These are phyloP conservation scores for Salix udensis DNA, from an alignment of 345 rosid species.

Conservation along the genomic window DNA sequence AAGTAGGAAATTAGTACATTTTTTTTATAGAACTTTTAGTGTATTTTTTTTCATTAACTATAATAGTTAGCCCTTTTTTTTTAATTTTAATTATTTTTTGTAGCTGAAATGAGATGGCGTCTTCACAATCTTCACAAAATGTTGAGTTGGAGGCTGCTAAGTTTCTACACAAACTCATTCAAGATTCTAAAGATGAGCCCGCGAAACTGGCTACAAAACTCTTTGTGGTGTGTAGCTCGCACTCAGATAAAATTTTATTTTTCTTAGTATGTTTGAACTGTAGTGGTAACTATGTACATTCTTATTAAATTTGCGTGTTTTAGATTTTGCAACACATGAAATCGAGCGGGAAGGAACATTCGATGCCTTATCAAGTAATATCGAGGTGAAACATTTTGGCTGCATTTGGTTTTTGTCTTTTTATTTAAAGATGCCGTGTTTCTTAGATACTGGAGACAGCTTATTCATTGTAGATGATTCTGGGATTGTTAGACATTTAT, in stretches of 20 bases:
- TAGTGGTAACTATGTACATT: slow-evolving; percentile 7
- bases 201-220: slow-evolving; percentile 90
- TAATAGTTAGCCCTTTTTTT: not conserved
- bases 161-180: slow-evolving; percentile 96
- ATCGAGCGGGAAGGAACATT: slow-evolving; percentile 93
- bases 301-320: slow-evolving; percentile 5
- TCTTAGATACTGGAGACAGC: not conserved
- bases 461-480: not conserved
- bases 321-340: slow-evolving; percentile 98
- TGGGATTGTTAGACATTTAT: not conserved
- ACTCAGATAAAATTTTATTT: slow-evolving; percentile 5
- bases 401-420: not conserved
- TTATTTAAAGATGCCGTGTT: not conserved
- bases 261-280: not conserved
- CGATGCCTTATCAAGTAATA: slow-evolving; percentile 99
- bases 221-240: slow-evolving; percentile 53
- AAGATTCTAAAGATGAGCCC: slow-evolving; percentile 96
- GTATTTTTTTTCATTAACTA: not conserved
- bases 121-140: slow-evolving; percentile 58
- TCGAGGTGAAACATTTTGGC: slow-evolving; percentile 55
- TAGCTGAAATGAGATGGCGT: slow-evolving; percentile 48
- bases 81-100: not conserved
- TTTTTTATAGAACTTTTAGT: not conserved
- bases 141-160: slow-evolving; percentile 98
- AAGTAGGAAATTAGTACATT: not conserved